Conservation (phyloP, 805 yeast species). For the Sungouiella thailandica region DNA sequence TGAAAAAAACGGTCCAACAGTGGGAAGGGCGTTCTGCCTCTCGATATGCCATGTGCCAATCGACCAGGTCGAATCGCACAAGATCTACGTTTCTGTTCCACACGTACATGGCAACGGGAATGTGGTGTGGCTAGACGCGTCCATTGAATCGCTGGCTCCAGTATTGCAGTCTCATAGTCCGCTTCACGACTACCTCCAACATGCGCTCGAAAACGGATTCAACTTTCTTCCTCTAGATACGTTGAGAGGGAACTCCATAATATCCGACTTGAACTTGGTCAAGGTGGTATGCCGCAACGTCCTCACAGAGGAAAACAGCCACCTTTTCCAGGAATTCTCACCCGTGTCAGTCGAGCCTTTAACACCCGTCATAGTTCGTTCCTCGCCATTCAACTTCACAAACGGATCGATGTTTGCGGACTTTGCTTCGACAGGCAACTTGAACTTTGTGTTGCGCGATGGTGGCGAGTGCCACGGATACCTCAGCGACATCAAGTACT, state of each 20-base stretch:
- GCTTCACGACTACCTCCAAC: conserved; percentile 3
- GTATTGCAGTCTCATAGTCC: conserved; percentile 2
- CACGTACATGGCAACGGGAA: conserved; percentile 1
- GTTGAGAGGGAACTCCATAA: background rate
- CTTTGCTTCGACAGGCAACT: conserved; percentile 9
- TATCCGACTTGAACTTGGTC: conserved; percentile 1
- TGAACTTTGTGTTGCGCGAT: conserved; percentile 18
- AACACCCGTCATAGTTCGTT: conserved; percentile 3
- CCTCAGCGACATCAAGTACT: conserved; percentile 36
- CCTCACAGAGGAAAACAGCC: background rate
- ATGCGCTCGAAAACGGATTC: conserved; percentile 5
- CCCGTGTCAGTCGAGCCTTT: background rate
- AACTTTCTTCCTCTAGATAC: conserved; percentile 9
- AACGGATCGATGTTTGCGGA: conserved; percentile 8
- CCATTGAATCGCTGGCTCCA: background rate
- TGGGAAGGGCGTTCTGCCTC: background rate
- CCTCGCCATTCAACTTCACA: conserved; percentile 10
- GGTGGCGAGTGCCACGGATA: conserved; percentile 16
- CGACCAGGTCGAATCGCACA: background rate
- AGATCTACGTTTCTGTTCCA: conserved; percentile 7
- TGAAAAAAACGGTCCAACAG: background rate
- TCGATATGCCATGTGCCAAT: conserved; percentile 7
- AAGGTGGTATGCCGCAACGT: background rate
- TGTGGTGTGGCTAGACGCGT: conserved; percentile 7
- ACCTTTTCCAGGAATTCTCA: background rate